Evolutionary conservation across 768 basidiomycete genomes (phyloP), one percentile per base, ranked within the genome.

Genomic region (Daedaleopsis nitida): DNA sequence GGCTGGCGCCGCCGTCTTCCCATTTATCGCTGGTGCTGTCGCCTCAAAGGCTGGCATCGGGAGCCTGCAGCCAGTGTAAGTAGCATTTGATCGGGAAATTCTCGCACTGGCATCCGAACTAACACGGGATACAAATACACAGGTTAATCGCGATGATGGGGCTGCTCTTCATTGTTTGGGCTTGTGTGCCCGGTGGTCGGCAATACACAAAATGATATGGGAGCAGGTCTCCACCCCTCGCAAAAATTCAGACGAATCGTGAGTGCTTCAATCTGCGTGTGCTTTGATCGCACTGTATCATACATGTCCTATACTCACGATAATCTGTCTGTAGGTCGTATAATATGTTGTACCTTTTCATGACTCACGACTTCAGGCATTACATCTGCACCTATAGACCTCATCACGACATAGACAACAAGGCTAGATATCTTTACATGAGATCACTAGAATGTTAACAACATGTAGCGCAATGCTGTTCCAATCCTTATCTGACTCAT

Each of bases 11-110:
- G 83, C 83, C 1, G 70, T 78, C 12, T 63, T 83, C 11, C 84
- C 83, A 6, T 85, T 84, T 67, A 71, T 82, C 64, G 80, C 80
- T 1, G 84, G 83, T 38, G 74, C 71, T 0, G 69, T 83, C 43
- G 75, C 81, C 19, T 70, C 73, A 14, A 75, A 65, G 45, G 69
- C 72, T 24, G 82, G 83, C 32, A 81, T 81, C 45, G 66, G 66
- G 60, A 74, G 75, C 51, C 65, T 83, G 43, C 80, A 81, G 56
- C 84, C 84, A 10, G 63, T 84, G 83, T 83, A 58, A 66, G 83
- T 71, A 9, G 27, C 27, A 7, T 32, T 32, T 7, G 27, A 32
- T n/a, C n/a, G n/a, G n/a, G n/a, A n/a, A 3, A 9, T 39, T 24
- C 35, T 13, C 14, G 27, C 27, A 7, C 27, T 32, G 10, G 48